Evolutionary conservation across 1,139 yeast genomes (phyloP), one percentile per base, ranked within the genome.

Genomic region (Suhomyces wounanorum): DNA sequence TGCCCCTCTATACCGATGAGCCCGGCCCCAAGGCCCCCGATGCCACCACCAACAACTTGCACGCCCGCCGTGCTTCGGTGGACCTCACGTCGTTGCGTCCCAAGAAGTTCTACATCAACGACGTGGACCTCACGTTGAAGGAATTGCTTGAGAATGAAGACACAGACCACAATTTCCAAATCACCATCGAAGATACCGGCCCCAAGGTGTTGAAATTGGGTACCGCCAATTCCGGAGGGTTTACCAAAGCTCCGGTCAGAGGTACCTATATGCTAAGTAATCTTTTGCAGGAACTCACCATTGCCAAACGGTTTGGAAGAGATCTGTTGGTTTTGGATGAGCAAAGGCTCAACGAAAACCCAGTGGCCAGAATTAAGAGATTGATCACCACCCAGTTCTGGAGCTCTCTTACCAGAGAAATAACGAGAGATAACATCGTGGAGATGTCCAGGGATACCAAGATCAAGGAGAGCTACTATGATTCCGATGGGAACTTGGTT

Each of bases 201-300:
- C 97, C 97, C n/a, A 91, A 91, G 64, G 95, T 88, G 14, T 73
- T 90, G 55, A 79, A 84, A 57, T 75, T 91, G 40, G 96, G 96
- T 7, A 89, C 97, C 0, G 89, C 85, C 44, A 88, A 88, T 64
- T 89, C 96, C 2, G 82, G 85, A 58, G 97, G 97, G 1, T 88
- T 71, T 67, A 84, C 82, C 43, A 85, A 83, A 59, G 78, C 82
- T 43, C 89, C 86, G 50, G 78, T 92, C 48, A 75, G 96, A 56
- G 98, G 98, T 13, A 91, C 97, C 0, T 92, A 92, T 64, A 89
- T 89, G 94, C 75, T 92, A 48, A 87, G 96, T 1, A 92, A 92
- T 66, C 70, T 92, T 48, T 76, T 92, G 52, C 97, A 92, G 70
- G 97, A 92, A 68, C 76, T 92, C 58, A 90, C 97, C 1, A 83